Evolutionary conservation across 2,329 filamentous ascomycete genomes (phyloP).

Genomic region (Aspergillus tanneri): DNA sequence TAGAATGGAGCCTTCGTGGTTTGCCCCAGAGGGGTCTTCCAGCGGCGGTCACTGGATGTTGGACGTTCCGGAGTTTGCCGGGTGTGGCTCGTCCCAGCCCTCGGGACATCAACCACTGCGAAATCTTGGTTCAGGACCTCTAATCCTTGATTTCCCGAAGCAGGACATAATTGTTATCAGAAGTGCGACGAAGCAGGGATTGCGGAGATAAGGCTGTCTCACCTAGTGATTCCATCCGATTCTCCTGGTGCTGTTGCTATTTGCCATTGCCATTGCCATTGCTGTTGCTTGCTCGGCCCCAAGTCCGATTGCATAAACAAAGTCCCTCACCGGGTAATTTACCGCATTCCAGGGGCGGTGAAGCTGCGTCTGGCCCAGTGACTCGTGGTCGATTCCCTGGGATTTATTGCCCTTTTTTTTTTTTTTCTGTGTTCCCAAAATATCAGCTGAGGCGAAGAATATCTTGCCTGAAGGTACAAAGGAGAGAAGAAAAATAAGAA

Average conservation of each 20-base stretch:
- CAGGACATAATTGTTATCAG: neutral
- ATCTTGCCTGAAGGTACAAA: constrained; percentile 1
- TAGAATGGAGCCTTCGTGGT: constrained; percentile 1
- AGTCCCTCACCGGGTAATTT: constrained; percentile 13
- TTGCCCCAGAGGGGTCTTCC: constrained; percentile 3
- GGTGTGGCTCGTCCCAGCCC: constrained; percentile 5
- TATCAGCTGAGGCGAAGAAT: neutral
- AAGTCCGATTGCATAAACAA: constrained; percentile 1
- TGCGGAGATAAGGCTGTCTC: constrained; percentile 6
- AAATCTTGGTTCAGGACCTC: too few species aligned
- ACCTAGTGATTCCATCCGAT: neutral
- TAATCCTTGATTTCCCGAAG: too few species aligned
- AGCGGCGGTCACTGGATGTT: constrained; percentile 2
- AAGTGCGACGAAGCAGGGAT: neutral
- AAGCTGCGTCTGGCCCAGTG: constrained; percentile 2
- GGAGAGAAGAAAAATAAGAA: constrained; percentile 1
- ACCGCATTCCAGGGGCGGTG: constrained; percentile 14
- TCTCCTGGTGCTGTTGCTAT: neutral
- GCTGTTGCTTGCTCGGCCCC: constrained; percentile 3
- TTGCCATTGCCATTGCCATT: too few species aligned
- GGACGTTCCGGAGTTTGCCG: constrained; percentile 15
- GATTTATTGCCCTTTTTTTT: neutral
- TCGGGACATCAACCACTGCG: neutral
- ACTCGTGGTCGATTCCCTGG: constrained; percentile 1
- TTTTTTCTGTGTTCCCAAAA: neutral